These are phyloP conservation scores for Xylariomycetidae sp. DNA, from an alignment of 2,329 filamentous ascomycete species.

Conservation along the genomic window DNA sequence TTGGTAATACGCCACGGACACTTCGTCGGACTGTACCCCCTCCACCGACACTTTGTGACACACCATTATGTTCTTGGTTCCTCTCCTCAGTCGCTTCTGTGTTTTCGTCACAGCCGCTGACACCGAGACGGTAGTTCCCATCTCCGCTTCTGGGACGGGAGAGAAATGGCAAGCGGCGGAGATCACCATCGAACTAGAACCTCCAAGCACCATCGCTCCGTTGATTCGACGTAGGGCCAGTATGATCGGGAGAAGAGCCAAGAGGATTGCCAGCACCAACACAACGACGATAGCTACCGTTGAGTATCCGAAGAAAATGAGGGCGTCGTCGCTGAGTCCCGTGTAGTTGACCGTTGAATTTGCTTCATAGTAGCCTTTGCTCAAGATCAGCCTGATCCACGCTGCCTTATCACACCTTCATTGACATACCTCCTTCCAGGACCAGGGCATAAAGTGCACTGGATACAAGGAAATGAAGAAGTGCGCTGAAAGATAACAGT, in stretches of 20 bases:
- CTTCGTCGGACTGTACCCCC: neutral
- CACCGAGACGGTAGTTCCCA: neutral
- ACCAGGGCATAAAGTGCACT: constrained; percentile 1
- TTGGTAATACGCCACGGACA: neutral
- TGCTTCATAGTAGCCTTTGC: neutral
- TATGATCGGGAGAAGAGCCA: neutral
- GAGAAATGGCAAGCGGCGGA: constrained; percentile 1
- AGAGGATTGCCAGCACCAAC: neutral
- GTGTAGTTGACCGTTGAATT: neutral
- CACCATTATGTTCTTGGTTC: neutral
- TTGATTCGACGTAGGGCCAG: neutral
- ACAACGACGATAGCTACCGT: neutral
- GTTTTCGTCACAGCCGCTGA: neutral
- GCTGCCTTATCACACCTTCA: neutral
- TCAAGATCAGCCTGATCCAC: neutral
- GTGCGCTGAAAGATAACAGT: neutral
- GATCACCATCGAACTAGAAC: constrained; percentile 1
- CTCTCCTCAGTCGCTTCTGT: neutral
- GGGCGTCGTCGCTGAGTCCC: constrained; percentile 1
- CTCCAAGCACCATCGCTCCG: constrained; percentile 1
- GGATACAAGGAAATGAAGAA: constrained; percentile 1
- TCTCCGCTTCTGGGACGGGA: neutral
- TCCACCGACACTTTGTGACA: neutral
- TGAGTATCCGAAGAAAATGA: constrained; percentile 2
- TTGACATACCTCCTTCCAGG: constrained; percentile 3